Conservation (phyloP, 495 filamentous ascomycete genomes). For the Choiromyces venosus region DNA sequence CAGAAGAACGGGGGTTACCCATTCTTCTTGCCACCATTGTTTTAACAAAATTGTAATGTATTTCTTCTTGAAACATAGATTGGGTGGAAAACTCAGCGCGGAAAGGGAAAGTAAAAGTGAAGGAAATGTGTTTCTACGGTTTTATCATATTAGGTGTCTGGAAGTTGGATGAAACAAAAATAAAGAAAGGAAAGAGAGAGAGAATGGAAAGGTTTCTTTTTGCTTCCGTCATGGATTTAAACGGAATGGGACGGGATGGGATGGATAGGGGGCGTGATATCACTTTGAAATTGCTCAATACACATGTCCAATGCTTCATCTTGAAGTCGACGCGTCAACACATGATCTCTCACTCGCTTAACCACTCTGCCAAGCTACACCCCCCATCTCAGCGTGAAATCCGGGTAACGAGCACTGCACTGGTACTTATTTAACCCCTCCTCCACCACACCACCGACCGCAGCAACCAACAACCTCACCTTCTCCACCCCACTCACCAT, state of each 20-base stretch:
- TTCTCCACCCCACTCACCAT: neutral
- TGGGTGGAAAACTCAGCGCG: neutral
- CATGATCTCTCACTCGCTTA: neutral
- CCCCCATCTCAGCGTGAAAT: neutral
- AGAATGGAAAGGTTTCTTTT: neutral
- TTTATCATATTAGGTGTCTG: neutral
- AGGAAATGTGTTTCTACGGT: neutral
- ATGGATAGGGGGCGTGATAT: neutral
- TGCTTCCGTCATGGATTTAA: neutral
- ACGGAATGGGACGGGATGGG: neutral
- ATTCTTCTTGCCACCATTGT: constrained; percentile 89
- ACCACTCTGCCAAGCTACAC: neutral
- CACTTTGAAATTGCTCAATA: neutral
- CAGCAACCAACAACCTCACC: neutral
- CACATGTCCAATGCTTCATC: neutral
- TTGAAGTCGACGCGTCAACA: neutral
- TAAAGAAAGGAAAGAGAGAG: neutral
- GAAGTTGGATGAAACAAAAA: neutral
- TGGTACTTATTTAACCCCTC: neutral
- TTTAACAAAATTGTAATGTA: constrained; percentile 33
- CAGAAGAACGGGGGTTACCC: constrained; percentile 93
- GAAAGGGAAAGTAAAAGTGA: neutral
- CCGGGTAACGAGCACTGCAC: neutral
- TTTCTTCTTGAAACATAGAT: constrained; percentile 3
- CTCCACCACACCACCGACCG: neutral